Base-by-base conservation (phyloP, 1,139 yeast genomes). In the Blastobotrys malaysiensis region DNA sequence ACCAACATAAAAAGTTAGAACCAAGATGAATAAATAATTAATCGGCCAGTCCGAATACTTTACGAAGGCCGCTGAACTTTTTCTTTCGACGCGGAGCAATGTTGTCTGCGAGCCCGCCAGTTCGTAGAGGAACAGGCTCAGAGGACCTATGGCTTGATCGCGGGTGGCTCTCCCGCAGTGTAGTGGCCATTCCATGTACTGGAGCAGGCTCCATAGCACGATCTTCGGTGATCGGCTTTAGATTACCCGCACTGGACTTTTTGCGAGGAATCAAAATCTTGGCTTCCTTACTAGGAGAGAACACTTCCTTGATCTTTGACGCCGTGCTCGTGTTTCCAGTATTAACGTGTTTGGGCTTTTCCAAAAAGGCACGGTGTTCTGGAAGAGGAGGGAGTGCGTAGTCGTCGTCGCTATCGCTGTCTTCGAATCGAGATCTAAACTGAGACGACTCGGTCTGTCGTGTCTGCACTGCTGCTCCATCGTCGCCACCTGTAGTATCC, bases 391-490 rank as follows among this genome's bases (percentile, higher is more conserved):
- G 53, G 31, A 48, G 16, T 14, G 53, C 52, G 39, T 48, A 51
- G 26, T 49, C 56, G 46, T 51, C 56, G 21, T 70, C 73, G 1
- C 69, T 62, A 52, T 69, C 73, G 9, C 49, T 43, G 54, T 70
- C 73, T n/a, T 67, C 70, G 47, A 70, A 62, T 9, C 73, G 64
- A n/a, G 73, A 70, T 24, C 57, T 56, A 61, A 69, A 69, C 45
- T 21, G 48, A 22, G 46, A 27, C 14, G 49, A 24, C 19, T 18
- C 36, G n/a, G 39, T 4, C 4, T 26, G 16, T 43, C 43, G 14
- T 16, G 11, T 2, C 4, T 20, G n/a, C n/a, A n/a, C 3, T 18
- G 9, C 22, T 45, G 11, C 31, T 5, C 26, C 26, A 26, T 26
- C 36, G 3, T 13, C 36, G 9, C 36, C 36, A 26, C 36, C 36